These are phyloP conservation scores for Trichoderma lentiforme DNA, from an alignment of 2,329 filamentous ascomycete genomes.

Conservation along the genomic window DNA sequence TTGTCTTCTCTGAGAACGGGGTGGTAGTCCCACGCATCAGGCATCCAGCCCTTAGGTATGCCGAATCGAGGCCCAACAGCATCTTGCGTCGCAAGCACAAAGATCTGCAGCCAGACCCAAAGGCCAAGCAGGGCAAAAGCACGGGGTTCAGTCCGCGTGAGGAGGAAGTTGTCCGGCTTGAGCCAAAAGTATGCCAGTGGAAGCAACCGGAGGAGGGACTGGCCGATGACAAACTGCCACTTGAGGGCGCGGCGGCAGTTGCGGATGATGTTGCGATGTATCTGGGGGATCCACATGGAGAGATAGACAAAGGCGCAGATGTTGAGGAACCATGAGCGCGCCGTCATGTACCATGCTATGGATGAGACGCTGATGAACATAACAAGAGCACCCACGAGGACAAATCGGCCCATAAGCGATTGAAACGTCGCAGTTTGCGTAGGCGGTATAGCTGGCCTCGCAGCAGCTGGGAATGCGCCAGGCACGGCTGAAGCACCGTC, in stretches of 20 bases:
- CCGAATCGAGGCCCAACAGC: constrained; percentile 86
- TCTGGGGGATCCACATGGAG: constrained; percentile 90
- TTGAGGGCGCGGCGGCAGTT: constrained; percentile 89
- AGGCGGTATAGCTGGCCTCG: constrained; percentile 27
- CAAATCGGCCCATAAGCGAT: constrained; percentile 54
- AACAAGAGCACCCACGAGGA: constrained; percentile 53
- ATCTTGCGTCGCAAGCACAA: constrained; percentile 75
- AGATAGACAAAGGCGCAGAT: constrained; percentile 70
- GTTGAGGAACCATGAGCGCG: constrained; percentile 59
- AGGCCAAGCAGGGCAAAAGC: constrained; percentile 59
- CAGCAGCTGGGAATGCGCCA: constrained; percentile 24
- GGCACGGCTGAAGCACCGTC: constrained; percentile 40
- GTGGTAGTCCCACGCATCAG: constrained; percentile 92
- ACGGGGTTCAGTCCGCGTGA: constrained; percentile 64
- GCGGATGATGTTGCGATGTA: constrained; percentile 81
- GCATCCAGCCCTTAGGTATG: constrained; percentile 64
- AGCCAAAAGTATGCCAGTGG: constrained; percentile 87
- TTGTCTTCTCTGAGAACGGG: constrained; percentile 81
- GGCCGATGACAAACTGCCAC: constrained; percentile 86
- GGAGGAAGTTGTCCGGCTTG: constrained; percentile 74
- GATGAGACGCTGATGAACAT: constrained; percentile 59
- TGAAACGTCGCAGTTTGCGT: constrained; percentile 44
- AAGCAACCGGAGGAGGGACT: constrained; percentile 72
- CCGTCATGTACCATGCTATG: constrained; percentile 55
- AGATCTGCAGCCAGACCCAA: constrained; percentile 87